Conservation (phyloP, 345 rosid species). For the Angophora floribunda region DNA sequence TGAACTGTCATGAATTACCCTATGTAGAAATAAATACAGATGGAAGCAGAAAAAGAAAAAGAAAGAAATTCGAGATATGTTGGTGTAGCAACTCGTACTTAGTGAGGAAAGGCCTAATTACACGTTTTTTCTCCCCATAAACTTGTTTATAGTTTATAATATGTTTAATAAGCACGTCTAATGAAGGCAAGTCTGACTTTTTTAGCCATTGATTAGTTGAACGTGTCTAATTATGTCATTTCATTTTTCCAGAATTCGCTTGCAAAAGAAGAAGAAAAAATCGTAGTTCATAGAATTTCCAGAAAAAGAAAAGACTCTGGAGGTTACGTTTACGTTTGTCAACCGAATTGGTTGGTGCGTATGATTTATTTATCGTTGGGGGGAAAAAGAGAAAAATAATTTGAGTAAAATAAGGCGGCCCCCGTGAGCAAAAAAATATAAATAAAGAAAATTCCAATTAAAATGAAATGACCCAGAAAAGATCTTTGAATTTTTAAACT, state of each 20-base stretch:
- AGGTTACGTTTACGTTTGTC: neutral
- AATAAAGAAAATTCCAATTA: neutral
- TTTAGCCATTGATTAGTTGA: neutral
- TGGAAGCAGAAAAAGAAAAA: too few relatives aligned
- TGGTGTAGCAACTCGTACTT: neutral
- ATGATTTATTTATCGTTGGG: too few relatives aligned
- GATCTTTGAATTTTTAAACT: neutral
- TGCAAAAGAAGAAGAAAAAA: neutral
- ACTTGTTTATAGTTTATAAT: neutral
- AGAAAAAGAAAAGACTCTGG: neutral
- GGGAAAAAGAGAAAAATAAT: neutral
- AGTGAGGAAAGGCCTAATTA: neutral
- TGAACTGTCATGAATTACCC: too few relatives aligned
- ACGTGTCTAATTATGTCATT: neutral
- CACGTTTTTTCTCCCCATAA: neutral
- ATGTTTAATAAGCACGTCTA: neutral
- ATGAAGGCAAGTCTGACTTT: too few relatives aligned
- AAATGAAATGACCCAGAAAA: neutral
- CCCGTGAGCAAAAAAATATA: accelerated
- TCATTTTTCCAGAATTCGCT: neutral
- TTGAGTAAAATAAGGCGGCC: neutral
- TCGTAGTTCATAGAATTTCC: neutral
- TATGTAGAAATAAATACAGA: too few relatives aligned
- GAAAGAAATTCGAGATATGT: neutral
- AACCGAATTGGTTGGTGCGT: neutral